phyloP scores from a whole-genome alignment of 352 stramenopile genomes.

The Globisporangium megalacanthum region DNA sequence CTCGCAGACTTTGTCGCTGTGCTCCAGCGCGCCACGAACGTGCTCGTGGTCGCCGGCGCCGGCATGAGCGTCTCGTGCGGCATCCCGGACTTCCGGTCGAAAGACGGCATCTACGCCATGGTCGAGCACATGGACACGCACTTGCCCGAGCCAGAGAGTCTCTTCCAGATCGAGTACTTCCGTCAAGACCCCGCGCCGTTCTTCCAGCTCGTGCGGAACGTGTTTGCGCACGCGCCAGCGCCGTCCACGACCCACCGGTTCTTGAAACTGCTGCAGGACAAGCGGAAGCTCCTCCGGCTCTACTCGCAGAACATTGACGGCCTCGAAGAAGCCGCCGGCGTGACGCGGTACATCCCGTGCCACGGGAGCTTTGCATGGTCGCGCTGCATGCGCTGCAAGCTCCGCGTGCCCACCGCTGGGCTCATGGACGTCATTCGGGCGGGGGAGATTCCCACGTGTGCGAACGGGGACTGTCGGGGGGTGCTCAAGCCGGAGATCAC shows the following conservation, averaged over 20 bases:
- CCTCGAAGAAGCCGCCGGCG: conserved; percentile 88
- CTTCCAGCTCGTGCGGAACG: conserved; percentile 91
- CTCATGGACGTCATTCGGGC: conserved; percentile 75
- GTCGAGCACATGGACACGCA: conserved; percentile 74
- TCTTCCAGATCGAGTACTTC: conserved; percentile 99
- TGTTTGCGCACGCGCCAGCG: conserved; percentile 59
- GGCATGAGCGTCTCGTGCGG: conserved; percentile 95
- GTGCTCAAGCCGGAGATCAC: conserved; percentile 97
- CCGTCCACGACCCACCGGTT: conserved; percentile 96
- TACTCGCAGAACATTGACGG: conserved; percentile 99
- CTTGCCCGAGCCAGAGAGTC: conserved; percentile 92
- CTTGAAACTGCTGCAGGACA: conserved; percentile 88
- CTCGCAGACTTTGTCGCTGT: conserved; percentile 65
- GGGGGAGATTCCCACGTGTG: conserved; percentile 67
- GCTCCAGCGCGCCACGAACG: conserved; percentile 74
- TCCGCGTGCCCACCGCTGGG: conserved; percentile 35
- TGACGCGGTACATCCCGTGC: conserved; percentile 91
- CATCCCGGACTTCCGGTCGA: conserved; percentile 98
- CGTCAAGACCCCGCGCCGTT: conserved; percentile 93
- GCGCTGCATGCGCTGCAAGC: conserved; percentile 87
- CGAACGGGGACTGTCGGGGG: conserved; percentile 73
- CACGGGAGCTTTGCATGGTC: conserved; percentile 92
- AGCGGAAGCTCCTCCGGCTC: conserved; percentile 88
- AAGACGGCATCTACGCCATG: conserved; percentile 84
- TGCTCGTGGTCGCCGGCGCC: conserved; percentile 90